Evolutionary conservation across 2,329 filamentous ascomycete genomes (phyloP).

Genomic region (Diaporthe citri): DNA sequence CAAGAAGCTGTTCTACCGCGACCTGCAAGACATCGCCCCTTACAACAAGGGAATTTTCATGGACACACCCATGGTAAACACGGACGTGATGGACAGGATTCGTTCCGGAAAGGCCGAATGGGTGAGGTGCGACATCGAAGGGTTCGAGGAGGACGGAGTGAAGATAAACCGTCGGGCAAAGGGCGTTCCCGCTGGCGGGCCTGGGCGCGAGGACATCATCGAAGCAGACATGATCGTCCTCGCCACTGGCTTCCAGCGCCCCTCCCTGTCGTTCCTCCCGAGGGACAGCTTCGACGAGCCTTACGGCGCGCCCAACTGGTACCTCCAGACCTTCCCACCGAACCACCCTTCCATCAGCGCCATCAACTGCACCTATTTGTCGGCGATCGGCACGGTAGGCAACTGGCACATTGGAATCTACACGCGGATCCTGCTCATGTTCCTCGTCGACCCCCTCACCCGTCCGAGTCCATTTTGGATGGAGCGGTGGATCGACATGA

Average conservation of each 20-base stretch:
- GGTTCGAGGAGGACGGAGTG: conserved; percentile 74
- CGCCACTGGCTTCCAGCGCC: conserved; percentile 85
- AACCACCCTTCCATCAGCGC: conserved; percentile 79
- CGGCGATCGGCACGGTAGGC: conserved; percentile 84
- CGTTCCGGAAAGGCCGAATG: conserved; percentile 79
- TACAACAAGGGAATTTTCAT: conserved; percentile 80
- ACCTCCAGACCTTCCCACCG: conserved; percentile 87
- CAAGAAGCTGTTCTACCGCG: conserved; percentile 84
- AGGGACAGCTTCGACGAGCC: conserved; percentile 78
- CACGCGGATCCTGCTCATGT: conserved; percentile 88
- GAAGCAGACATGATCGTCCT: conserved; percentile 83
- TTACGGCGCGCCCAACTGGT: conserved; percentile 88
- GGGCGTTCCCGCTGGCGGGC: conserved; percentile 82
- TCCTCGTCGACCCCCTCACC: conserved; percentile 82
- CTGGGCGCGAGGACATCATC: conserved; percentile 75
- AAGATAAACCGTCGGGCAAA: conserved; percentile 77
- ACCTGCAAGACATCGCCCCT: conserved; percentile 80
- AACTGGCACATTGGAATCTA: conserved; percentile 95
- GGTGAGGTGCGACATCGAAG: conserved; percentile 83
- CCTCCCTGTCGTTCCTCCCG: conserved; percentile 80
- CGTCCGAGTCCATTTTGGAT: conserved; percentile 80
- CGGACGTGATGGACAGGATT: conserved; percentile 81
- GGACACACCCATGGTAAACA: conserved; percentile 90
- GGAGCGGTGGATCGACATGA: conserved; percentile 90
- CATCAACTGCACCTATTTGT: conserved; percentile 86